phyloP scores from a whole-genome alignment of 2,329 filamentous ascomycete genomes.

The Huntiella abstrusa region DNA sequence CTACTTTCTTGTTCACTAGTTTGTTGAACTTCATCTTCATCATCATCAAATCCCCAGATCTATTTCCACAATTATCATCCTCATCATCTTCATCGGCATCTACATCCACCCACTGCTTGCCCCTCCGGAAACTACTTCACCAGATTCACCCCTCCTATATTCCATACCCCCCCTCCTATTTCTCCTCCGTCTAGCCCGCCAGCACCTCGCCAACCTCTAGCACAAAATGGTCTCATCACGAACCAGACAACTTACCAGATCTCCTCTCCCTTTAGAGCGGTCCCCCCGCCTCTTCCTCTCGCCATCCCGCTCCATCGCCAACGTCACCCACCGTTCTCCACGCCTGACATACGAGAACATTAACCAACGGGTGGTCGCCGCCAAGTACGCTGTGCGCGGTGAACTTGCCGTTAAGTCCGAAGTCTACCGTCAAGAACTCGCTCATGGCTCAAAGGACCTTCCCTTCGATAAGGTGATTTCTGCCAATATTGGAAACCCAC shows the following conservation, averaged over 20 bases:
- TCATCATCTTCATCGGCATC: no score
- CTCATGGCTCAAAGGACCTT: conserved; percentile 38
- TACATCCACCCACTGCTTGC: no score
- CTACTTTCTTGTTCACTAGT: no score
- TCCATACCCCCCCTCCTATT: no score
- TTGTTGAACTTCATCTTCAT: no score
- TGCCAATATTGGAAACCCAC: conserved; percentile 97
- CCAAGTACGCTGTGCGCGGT: conserved; percentile 91
- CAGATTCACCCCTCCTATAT: no score
- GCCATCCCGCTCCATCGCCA: conserved; percentile 18
- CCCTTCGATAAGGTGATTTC: conserved; percentile 86
- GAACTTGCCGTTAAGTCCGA: conserved; percentile 90
- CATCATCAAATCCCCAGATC: no score
- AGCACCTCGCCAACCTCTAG: background rate
- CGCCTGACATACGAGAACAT: conserved; percentile 67
- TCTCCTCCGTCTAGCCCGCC: no score
- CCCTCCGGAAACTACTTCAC: no score
- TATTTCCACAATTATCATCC: no score
- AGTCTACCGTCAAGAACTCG: conserved; percentile 61
- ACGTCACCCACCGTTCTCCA: conserved; percentile 20
- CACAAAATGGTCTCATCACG: background rate
- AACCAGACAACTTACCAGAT: conserved; percentile 4
- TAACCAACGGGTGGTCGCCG: conserved; percentile 71
- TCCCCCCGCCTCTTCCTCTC: background rate
- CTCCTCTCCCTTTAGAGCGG: conserved; percentile 5